Percentiles rank a stretch among this genome's conserved stretches.
These are phyloP conservation scores for Croton laevigatus DNA, from an alignment of 441 rosid genomes.

Conservation along the genomic window DNA sequence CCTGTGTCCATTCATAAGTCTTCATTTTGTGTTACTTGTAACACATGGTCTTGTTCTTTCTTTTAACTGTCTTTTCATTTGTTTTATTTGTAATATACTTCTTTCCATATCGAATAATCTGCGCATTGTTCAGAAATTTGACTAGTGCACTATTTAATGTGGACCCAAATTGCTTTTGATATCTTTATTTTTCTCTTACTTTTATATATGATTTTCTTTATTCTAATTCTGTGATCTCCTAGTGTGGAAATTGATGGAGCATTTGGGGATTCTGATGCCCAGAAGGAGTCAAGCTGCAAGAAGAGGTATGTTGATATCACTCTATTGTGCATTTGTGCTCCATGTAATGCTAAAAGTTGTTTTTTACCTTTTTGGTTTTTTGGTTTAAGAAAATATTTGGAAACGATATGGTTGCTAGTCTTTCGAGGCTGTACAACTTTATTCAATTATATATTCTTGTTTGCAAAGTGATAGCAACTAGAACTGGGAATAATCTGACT, in stretches of 20 bases:
- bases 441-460: neutral
- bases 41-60: too few species aligned
- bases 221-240: slow-evolving; percentile 16
- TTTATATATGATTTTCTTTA: neutral
- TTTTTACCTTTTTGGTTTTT: neutral
- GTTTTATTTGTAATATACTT: slow-evolving; percentile 1
- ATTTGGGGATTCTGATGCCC: slow-evolving; percentile 62
- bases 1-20: neutral
- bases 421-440: neutral
- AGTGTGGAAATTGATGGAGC: slow-evolving; percentile 71
- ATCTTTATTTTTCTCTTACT: neutral
- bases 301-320: slow-evolving; percentile 52
- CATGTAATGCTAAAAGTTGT: neutral
- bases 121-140: neutral
- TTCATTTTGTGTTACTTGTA: neutral
- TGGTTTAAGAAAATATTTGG: neutral
- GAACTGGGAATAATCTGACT: slow-evolving; percentile 4
- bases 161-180: neutral
- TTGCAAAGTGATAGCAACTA: slow-evolving; percentile 5
- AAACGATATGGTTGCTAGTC: neutral
- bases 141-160: neutral
- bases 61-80: slow-evolving; percentile 8
- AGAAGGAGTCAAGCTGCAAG: slow-evolving; percentile 68
- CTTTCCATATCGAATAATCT: neutral
- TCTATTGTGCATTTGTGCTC: neutral